Evolutionary conservation across 441 rosid genomes (phyloP).

Genomic region (Iberis amara): DNA sequence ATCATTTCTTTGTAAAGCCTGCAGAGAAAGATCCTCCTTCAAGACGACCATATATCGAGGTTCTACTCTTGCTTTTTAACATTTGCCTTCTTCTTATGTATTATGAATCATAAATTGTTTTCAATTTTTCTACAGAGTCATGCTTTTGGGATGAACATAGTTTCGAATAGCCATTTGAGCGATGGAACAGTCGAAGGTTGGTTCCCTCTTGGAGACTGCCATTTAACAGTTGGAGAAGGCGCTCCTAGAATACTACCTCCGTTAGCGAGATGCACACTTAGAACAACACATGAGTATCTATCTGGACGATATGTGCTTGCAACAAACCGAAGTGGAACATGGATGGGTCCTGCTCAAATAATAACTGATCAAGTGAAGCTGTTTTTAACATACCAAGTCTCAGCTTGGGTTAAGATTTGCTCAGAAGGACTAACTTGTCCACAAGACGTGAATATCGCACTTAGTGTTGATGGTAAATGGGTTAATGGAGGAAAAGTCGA

Average conservation of each 20-base stretch:
- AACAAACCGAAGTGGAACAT: constrained; percentile 60
- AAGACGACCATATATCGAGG: constrained; percentile 59
- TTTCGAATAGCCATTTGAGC: constrained; percentile 52
- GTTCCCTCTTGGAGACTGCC: constrained; percentile 78
- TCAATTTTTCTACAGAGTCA: constrained; percentile 38
- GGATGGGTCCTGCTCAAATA: constrained; percentile 94
- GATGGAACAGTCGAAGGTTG: constrained; percentile 53
- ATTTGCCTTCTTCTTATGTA: not conserved
- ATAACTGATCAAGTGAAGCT: constrained; percentile 65
- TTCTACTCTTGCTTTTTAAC: constrained; percentile 20
- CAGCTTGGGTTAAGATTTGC: constrained; percentile 82
- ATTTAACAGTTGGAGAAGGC: constrained; percentile 53
- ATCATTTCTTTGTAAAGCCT: constrained; percentile 60
- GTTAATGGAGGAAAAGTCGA: constrained; percentile 86
- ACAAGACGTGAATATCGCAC: constrained; percentile 70
- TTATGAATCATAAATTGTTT: constrained; percentile 3
- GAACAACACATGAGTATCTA: constrained; percentile 37
- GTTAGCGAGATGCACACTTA: constrained; percentile 66
- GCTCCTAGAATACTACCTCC: constrained; percentile 73
- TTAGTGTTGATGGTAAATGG: constrained; percentile 68
- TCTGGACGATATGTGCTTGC: constrained; percentile 63
- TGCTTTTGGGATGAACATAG: constrained; percentile 60
- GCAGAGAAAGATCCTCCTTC: constrained; percentile 65
- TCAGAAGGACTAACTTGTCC: constrained; percentile 45
- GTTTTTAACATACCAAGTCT: constrained; percentile 68